Evolutionary conservation across 2,329 filamentous ascomycete genomes (phyloP).

Genomic region (Colletotrichum agaves): DNA sequence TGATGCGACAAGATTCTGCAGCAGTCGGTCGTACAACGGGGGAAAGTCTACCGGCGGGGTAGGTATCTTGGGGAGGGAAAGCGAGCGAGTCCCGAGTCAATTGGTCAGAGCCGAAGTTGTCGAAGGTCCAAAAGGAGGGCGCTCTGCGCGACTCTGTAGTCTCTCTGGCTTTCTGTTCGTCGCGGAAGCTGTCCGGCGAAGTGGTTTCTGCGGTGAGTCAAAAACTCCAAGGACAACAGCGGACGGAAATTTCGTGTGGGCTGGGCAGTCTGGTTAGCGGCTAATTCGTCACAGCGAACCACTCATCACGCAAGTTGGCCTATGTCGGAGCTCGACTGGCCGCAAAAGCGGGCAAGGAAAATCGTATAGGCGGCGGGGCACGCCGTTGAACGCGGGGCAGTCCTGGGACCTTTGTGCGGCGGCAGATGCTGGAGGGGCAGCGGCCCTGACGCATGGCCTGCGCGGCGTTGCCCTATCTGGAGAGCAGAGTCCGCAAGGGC

Average conservation of each 20-base stretch:
- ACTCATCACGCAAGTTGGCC: slow-evolving; percentile 36
- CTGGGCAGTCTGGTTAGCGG: slow-evolving; percentile 12
- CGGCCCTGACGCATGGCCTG: slow-evolving; percentile 19
- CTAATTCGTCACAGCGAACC: slow-evolving; percentile 25
- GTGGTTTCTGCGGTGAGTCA: slow-evolving; percentile 34
- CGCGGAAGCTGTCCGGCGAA: slow-evolving; percentile 30
- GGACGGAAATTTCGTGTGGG: slow-evolving; percentile 36
- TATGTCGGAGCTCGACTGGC: slow-evolving; percentile 39
- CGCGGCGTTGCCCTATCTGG: slow-evolving; percentile 29
- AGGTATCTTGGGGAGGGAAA: not conserved
- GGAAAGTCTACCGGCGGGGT: not conserved
- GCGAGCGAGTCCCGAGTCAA: slow-evolving; percentile 25
- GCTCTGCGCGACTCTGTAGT: slow-evolving; percentile 31
- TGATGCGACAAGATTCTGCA: slow-evolving; percentile 28
- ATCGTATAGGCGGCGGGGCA: slow-evolving; percentile 37
- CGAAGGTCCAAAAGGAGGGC: not conserved
- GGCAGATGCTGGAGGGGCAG: slow-evolving; percentile 34
- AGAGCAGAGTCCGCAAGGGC: slow-evolving; percentile 2
- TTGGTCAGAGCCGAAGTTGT: slow-evolving; percentile 15
- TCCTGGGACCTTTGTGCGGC: slow-evolving; percentile 14
- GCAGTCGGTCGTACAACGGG: slow-evolving; percentile 16
- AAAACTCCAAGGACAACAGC: slow-evolving; percentile 3
- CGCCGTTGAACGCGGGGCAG: slow-evolving; percentile 38
- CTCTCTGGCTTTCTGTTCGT: not conserved
- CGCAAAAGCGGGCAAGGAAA: slow-evolving; percentile 3